These are phyloP conservation scores for Mortierella sp. DNA, from an alignment of 371 early-diverging fungal genomes.

Conservation along the genomic window DNA sequence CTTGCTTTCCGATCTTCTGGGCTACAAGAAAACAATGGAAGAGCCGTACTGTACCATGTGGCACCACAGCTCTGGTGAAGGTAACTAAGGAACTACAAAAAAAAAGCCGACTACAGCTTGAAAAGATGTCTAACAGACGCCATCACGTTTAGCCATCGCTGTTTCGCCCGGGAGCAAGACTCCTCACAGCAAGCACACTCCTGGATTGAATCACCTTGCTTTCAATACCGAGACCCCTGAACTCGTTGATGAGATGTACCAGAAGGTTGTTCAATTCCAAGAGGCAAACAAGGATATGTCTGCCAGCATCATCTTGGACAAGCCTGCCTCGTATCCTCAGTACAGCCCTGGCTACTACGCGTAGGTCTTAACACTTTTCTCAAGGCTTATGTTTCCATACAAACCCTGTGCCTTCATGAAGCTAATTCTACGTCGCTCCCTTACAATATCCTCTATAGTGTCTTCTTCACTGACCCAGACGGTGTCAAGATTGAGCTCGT, in stretches of 20 bases:
- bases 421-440: too few species aligned
- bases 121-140: too few species aligned
- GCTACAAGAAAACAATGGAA: slow-evolving; percentile 27
- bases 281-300: slow-evolving; percentile 19
- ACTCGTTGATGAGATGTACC: slow-evolving; percentile 28
- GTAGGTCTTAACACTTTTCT: slow-evolving; percentile 17
- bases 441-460: slow-evolving; percentile 10
- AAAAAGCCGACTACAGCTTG: neutral
- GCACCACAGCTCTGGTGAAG: neutral
- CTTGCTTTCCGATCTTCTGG: slow-evolving; percentile 34
- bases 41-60: slow-evolving; percentile 37
- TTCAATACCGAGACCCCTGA: slow-evolving; percentile 23
- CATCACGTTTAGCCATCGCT: slow-evolving; percentile 8
- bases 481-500: slow-evolving; percentile 50
- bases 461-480: slow-evolving; percentile 52
- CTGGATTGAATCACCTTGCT: slow-evolving; percentile 48
- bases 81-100: neutral
- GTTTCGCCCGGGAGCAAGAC: slow-evolving; percentile 35
- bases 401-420: too few species aligned
- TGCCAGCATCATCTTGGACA: slow-evolving; percentile 33
- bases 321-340: slow-evolving; percentile 47
- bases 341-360: slow-evolving; percentile 45
- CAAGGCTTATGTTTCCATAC: too few species aligned
- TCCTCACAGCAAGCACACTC: slow-evolving; percentile 39
- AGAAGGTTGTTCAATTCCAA: slow-evolving; percentile 39